phyloP scores from a whole-genome alignment of 441 rosid genomes.

The Erodium texanum region DNA sequence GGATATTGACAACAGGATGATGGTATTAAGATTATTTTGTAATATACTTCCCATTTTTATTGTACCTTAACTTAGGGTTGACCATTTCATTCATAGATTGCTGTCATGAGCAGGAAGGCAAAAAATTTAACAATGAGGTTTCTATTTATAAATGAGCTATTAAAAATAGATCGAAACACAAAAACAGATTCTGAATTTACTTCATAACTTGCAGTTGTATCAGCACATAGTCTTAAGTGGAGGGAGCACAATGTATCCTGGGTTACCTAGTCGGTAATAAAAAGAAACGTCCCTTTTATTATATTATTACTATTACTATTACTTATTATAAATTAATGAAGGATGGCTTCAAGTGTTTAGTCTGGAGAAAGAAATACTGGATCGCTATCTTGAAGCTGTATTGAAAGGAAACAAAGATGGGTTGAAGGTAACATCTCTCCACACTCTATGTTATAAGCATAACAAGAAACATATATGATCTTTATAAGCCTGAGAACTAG shows the following conservation, averaged over 20 bases:
- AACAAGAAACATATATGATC: background rate
- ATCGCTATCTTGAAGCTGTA: slow-evolving; percentile 77
- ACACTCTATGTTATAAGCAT: background rate
- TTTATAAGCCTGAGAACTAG: no score
- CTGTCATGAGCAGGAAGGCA: no score
- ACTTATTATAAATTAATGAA: background rate
- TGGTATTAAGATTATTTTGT: slow-evolving; percentile 35
- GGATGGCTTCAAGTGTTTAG: slow-evolving; percentile 35
- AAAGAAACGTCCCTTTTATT: background rate
- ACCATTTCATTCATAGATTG: no score
- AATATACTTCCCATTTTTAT: slow-evolving; percentile 4
- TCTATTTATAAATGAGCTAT: no score
- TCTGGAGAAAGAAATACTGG: slow-evolving; percentile 86
- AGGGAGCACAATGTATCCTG: slow-evolving; percentile 99
- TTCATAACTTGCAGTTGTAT: slow-evolving; percentile 55
- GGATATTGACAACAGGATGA: slow-evolving; percentile 98
- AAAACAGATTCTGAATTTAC: background rate
- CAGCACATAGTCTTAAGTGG: slow-evolving; percentile 97
- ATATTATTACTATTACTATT: no score
- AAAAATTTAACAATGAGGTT: no score
- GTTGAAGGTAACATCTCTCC: slow-evolving; percentile 54
- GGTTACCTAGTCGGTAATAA: slow-evolving; percentile 89
- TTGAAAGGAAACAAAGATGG: slow-evolving; percentile 94
- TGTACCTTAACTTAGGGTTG: no score
- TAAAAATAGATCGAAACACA: no score